phyloP scores from a whole-genome alignment of 192 early-diverging fungal genomes.

The Dispira simplex region DNA sequence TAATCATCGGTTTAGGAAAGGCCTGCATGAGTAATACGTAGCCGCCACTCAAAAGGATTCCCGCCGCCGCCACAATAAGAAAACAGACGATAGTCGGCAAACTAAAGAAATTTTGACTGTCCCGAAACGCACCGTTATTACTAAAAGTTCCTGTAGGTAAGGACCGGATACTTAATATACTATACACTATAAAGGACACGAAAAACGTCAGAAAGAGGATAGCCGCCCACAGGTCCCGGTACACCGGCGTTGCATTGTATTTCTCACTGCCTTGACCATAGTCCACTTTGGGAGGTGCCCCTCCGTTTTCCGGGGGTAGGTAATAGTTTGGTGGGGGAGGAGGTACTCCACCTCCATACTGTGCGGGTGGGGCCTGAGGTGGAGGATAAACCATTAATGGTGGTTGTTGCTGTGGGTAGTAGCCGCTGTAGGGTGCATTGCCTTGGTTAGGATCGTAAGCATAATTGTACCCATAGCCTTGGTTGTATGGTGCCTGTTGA shows the following conservation, averaged over 20 bases:
- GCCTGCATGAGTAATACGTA: conserved; percentile 39
- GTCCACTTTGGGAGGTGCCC: neutral
- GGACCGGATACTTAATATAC: conserved; percentile 21
- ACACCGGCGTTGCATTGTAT: conserved; percentile 28
- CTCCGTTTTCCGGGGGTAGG: too few relatives aligned
- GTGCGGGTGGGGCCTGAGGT: too few relatives aligned
- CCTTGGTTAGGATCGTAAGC: too few relatives aligned
- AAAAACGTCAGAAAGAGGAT: conserved; percentile 24
- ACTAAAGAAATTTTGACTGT: conserved; percentile 25
- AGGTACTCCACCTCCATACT: too few relatives aligned
- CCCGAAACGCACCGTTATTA: conserved; percentile 15
- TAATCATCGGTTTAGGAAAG: conserved; percentile 33
- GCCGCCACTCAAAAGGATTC: conserved; percentile 34
- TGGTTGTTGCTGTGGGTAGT: too few relatives aligned
- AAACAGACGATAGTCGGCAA: conserved; percentile 33
- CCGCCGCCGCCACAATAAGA: conserved; percentile 25
- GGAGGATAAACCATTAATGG: too few relatives aligned
- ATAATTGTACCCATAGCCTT: too few relatives aligned
- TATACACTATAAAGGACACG: conserved; percentile 27
- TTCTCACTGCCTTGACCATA: conserved; percentile 18
- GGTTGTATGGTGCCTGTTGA: too few relatives aligned
- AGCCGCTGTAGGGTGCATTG: too few relatives aligned
- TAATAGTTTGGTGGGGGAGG: too few relatives aligned
- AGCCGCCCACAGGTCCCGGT: conserved; percentile 32
- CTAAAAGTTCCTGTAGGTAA: conserved; percentile 26